phyloP scores from a whole-genome alignment of 2,329 filamentous ascomycete species.

The Teratosphaeria viscida region DNA sequence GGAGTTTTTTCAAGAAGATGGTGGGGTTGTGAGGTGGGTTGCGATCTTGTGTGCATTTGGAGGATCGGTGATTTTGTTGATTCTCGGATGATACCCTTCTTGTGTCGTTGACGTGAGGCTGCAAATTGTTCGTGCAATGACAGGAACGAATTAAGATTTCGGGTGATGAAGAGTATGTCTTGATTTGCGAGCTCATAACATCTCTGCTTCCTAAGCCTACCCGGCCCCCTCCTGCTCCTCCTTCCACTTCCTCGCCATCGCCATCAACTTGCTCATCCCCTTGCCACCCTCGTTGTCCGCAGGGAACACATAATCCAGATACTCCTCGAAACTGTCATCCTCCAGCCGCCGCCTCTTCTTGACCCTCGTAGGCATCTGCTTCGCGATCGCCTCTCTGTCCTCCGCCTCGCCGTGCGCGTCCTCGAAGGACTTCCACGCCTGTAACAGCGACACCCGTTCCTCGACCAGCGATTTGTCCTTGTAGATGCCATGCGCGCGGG shows the following conservation, averaged over 20 bases:
- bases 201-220: background rate
- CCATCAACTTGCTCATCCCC: constrained; percentile 73
- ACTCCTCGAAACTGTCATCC: constrained; percentile 91
- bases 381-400: constrained; percentile 73
- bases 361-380: constrained; percentile 84
- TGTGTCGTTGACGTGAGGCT: background rate
- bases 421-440: constrained; percentile 89
- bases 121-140: background rate
- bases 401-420: constrained; percentile 64
- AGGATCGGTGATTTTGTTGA: background rate
- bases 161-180: no score
- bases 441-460: constrained; percentile 83
- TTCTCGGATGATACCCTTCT: background rate
- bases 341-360: constrained; percentile 89
- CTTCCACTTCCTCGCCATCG: constrained; percentile 75
- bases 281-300: constrained; percentile 71
- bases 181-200: no score
- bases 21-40: constrained; percentile 4
- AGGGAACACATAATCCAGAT: constrained; percentile 94
- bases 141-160: background rate
- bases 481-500: constrained; percentile 74
- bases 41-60: background rate
- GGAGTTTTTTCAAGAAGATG: constrained; percentile 41
- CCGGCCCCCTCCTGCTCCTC: constrained; percentile 32
- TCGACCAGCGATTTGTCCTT: constrained; percentile 85